A percentile compares a stretch with the other conserved stretches of the same genome.
Conservation (phyloP, 305 asterid species). For the Fraxinus velutina region DNA sequence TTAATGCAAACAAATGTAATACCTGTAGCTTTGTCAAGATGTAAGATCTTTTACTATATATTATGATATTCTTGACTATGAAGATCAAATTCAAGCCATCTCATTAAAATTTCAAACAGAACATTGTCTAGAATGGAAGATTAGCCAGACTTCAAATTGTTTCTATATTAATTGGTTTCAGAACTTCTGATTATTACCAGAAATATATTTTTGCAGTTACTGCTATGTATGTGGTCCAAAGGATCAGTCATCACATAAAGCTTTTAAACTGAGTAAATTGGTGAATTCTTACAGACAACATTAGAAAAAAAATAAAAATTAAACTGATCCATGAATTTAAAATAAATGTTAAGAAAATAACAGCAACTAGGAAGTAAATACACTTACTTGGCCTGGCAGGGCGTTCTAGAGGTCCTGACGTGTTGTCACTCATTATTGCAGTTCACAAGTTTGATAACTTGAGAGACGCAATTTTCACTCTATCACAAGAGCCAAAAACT, state of each 20-base stretch:
- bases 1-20: not conserved
- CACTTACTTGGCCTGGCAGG: conserved; percentile 60
- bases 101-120: not conserved
- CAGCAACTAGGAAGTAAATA: not conserved
- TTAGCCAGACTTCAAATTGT: not conserved
- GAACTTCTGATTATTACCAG: not conserved
- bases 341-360: not conserved
- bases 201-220: not conserved
- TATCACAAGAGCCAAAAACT: conserved; percentile 19
- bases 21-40: not conserved
- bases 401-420: conserved; percentile 45
- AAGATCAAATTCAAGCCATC: not conserved
- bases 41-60: not conserved
- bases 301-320: not conserved
- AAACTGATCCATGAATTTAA: not conserved
- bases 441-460: conserved; percentile 24
- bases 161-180: not conserved
- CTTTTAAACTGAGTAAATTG: not conserved
- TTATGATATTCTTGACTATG: not conserved
- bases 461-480: conserved; percentile 6
- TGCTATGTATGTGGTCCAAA: not conserved
- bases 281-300: not conserved
- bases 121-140: not conserved
- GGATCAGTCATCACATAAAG: not conserved
- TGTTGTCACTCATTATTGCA: conserved; percentile 38